Evolutionary conservation across 1,139 yeast species (phyloP), one percentile per base, ranked within the genome.

Genomic region (Zygoascus sp.): DNA sequence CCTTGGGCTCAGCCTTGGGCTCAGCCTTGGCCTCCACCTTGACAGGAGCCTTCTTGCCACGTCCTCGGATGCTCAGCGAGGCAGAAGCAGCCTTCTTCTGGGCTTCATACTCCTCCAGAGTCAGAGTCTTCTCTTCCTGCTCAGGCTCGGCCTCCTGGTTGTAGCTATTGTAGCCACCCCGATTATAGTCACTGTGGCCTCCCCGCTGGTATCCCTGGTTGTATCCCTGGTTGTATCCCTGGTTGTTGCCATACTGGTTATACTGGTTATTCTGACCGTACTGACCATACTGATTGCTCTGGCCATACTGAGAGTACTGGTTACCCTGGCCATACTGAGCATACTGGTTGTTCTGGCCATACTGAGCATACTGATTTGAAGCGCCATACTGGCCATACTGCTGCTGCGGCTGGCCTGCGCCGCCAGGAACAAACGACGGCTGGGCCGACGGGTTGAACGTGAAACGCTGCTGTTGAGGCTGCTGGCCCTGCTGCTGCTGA

Each of bases 31-130:
- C 19, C 15, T 25, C 20, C 35, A 36, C 40, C 36, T 35, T 27
- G 6, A 25, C 39, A 35, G 34, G 15, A 27, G 40, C 17, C n/a
- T 42, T 42, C 21, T 30, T 21, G n/a, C 19, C 37, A 2, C 30
- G 27, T n/a, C 35, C 48, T 30, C 47, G 50, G 39, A 42, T 47
- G 27, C 44, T 32, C 44, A 36, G 23, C 15, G 45, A 42, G 10
- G 47, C 38, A 39, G 28, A 19, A 17, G 46, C 49, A 5, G 64
- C 72, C 51, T 73, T 69, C 62, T 82, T 79, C 66, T 82, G 83
- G 64, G 83, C 83, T 67, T 87, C 86, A 70, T 81, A 88, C 62
- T 89, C 96, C 49, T 89, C 95, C 59, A 89, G 75, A 34, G 95
- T 80, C 89, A 87, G 81, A 45, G 92, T 94, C 46, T 49, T 53